Evolutionary conservation across 495 filamentous ascomycete genomes (phyloP).

Genomic region (Rostrohypoxylon terebratum): DNA sequence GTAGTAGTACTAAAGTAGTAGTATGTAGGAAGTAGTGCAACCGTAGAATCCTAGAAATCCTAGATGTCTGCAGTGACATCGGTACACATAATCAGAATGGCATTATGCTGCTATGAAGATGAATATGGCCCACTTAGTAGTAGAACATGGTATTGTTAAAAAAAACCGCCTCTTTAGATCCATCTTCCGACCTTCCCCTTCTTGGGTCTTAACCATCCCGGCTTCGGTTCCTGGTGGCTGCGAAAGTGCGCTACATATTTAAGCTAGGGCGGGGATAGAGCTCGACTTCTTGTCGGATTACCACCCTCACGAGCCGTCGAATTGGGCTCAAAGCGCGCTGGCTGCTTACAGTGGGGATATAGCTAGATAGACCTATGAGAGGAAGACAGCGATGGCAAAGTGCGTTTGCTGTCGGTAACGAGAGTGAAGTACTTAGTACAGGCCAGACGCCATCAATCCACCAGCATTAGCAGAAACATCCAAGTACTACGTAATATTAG

Average conservation of each 20-base stretch:
- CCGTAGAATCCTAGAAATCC: background rate
- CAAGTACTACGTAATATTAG: slow-evolving; percentile 24
- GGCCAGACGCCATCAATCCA: background rate
- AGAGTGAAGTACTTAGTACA: slow-evolving; percentile 11
- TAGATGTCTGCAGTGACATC: too few relatives aligned
- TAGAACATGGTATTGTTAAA: background rate
- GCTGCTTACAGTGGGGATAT: slow-evolving; percentile 26
- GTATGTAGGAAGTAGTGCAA: background rate
- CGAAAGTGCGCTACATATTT: slow-evolving; percentile 18
- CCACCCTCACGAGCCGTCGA: slow-evolving; percentile 42
- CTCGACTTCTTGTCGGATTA: slow-evolving; percentile 40
- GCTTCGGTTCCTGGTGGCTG: slow-evolving; percentile 42
- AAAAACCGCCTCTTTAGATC: slow-evolving; percentile 18
- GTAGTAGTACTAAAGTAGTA: background rate
- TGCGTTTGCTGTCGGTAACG: slow-evolving; percentile 5
- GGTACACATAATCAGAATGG: background rate
- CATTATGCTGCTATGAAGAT: slow-evolving; percentile 21
- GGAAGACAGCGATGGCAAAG: slow-evolving; percentile 28
- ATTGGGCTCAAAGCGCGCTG: slow-evolving; percentile 37
- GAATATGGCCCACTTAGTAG: background rate
- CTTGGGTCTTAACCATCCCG: slow-evolving; percentile 27
- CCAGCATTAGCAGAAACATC: background rate
- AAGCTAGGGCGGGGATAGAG: slow-evolving; percentile 26
- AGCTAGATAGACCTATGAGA: background rate
- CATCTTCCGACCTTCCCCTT: slow-evolving; percentile 41